These are phyloP conservation scores for Penicillium glabrum DNA, from an alignment of 2,329 filamentous ascomycete genomes.

Conservation along the genomic window DNA sequence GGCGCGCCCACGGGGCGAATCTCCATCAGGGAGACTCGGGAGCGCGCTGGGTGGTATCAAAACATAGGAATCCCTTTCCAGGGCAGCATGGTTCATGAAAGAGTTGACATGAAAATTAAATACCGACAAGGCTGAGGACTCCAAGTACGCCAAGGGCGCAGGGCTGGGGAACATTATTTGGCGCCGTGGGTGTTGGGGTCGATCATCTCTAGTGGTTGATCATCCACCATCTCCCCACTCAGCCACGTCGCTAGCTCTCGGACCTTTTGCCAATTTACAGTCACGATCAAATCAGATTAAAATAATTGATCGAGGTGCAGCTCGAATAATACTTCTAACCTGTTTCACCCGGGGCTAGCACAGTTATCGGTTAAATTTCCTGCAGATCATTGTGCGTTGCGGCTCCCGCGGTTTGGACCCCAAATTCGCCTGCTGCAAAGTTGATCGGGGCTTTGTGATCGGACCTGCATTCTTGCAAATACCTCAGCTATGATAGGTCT, in stretches of 20 bases:
- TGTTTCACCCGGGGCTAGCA: neutral
- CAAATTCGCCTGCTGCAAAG: neutral
- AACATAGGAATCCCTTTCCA: slow-evolving; percentile 19
- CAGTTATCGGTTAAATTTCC: neutral
- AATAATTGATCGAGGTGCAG: neutral
- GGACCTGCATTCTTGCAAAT: neutral
- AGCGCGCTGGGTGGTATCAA: slow-evolving; percentile 12
- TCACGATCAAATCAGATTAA: neutral
- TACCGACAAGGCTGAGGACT: slow-evolving; percentile 5
- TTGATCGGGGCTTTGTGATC: neutral
- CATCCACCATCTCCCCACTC: neutral
- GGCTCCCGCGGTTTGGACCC: neutral
- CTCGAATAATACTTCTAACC: neutral
- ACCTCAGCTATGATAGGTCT: neutral
- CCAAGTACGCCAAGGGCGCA: neutral
- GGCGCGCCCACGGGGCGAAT: slow-evolving; percentile 1
- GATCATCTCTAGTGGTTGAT: slow-evolving; percentile 3
- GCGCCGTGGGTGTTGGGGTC: neutral
- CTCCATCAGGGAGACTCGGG: slow-evolving; percentile 2
- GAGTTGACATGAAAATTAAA: neutral
- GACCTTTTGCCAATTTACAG: neutral
- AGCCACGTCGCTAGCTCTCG: neutral
- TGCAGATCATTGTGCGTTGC: neutral
- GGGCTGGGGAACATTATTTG: neutral
- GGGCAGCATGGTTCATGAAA: slow-evolving; percentile 1